Base-by-base conservation (phyloP, 1,139 yeast species). In the Meyerozyma elateridarum region DNA sequence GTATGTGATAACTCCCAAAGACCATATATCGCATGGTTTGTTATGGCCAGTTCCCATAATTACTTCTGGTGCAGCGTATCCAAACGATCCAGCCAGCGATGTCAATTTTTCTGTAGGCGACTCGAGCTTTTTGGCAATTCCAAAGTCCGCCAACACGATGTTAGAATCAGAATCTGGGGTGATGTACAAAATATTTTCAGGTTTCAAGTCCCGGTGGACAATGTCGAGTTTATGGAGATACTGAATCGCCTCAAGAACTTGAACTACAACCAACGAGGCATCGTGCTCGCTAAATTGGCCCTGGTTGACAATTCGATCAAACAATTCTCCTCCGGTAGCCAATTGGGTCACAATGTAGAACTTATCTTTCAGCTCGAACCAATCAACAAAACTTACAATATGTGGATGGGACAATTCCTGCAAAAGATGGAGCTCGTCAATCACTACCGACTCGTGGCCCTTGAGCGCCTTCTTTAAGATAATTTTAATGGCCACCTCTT, bases 31-130 rank as follows among this genome's bases (percentile, higher is more conserved):
- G 55, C 95, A 88, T 2, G 95, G 89, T 51, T 83, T 85, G 27
- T 95, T 93, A 58, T 88, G 95, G 6, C 95, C 95, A 25, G 66
- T 59, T 5, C 85, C 80, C 30, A 73, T 57, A 22, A 88, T 65
- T 4, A 88, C 91, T 53, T 88, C 96, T 0, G 96, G 96, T 0
- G 96, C 96, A 4, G 95, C 95, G 52, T 88, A 88, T 2, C 96
- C 96, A 57, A 87, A 78, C 1, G 94, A 82, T 0, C 96, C 96
- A 0, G 96, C 96, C 30, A 85, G 79, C 17, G 83, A 69, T 17
- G 77, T 81, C 37, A 89, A 66, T 41, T 79, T 70, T 41, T 85
- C 89, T 45, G 77, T 71, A 2, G 73, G 63, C 12, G 66, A 56
- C 37, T 70, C 68, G 44, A 88, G 60, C 39, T 75, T 69, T 54